These are phyloP conservation scores for Cyclotella kingstonii DNA, from an alignment of 108 stramenopile genomes.

Conservation along the genomic window DNA sequence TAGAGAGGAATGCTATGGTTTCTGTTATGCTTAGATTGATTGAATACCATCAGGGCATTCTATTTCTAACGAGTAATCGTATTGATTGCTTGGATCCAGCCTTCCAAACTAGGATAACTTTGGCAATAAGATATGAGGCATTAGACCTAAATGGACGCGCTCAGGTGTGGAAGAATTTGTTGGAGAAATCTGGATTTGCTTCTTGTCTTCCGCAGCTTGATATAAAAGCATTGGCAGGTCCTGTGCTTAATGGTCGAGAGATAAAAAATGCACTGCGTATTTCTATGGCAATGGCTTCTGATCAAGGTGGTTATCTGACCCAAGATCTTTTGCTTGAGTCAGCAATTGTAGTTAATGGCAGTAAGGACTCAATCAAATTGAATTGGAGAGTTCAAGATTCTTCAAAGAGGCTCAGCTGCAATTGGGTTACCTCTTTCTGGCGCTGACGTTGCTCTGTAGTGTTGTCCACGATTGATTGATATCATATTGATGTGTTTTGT, in stretches of 20 bases:
- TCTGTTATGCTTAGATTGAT: constrained; percentile 67
- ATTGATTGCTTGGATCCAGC: constrained; percentile 72
- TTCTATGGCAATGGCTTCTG: constrained; percentile 63
- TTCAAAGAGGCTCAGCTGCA: not conserved
- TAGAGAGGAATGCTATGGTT: constrained; percentile 77
- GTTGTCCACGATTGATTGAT: no score
- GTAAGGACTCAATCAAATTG: constrained; percentile 16
- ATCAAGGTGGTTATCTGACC: constrained; percentile 41
- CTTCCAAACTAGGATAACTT: constrained; percentile 65
- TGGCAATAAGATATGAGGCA: constrained; percentile 58
- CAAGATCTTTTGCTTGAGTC: constrained; percentile 54
- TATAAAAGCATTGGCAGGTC: constrained; percentile 44
- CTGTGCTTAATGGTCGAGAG: constrained; percentile 62
- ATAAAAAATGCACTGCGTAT: constrained; percentile 73
- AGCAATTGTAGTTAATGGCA: constrained; percentile 12
- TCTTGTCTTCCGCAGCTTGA: constrained; percentile 35
- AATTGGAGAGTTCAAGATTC: not conserved
- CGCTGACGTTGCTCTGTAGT: no score
- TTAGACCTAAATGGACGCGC: constrained; percentile 46
- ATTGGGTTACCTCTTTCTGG: not conserved
- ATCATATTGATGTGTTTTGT: no score
- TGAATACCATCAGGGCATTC: constrained; percentile 64
- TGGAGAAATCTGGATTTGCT: constrained; percentile 42
- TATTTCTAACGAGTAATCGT: constrained; percentile 69
- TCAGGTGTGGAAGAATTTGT: constrained; percentile 58